Base-by-base conservation (phyloP, 1,139 yeast genomes). In the Hansenula sp. region DNA sequence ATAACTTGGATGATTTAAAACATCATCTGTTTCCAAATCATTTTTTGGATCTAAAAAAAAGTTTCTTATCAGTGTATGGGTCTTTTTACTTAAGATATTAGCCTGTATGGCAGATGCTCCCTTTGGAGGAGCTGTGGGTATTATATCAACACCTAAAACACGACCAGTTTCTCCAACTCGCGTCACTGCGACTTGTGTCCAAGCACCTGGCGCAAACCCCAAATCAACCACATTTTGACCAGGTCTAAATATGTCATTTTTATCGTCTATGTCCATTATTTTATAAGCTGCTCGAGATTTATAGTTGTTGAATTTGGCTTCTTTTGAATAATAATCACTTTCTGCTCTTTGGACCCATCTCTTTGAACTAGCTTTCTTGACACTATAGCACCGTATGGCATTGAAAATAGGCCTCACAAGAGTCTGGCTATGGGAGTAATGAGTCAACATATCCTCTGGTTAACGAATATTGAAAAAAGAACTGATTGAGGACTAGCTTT, bases 131-230 rank as follows among this genome's bases (percentile, higher is more conserved):
- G 73, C 68, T 34, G 82, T 77, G 9, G 88, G 85, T 20, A 92
- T 66, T 24, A 92, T 68, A 62, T 92, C 98, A 34, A 90, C 82
- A 20, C 98, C 98, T 32, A 92, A 62, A 2, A 92, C 76, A 36
- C 75, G 72, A 14, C 96, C 90, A 19, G 68, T 65, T 4, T 75
- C 69, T 14, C 68, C 60, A 12, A 86, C 74, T 32, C 75, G 63
- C 34, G 76, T 78, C 7, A 76, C 75, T 0, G 95, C 83, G 26
- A 85, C 94, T 50, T 82, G 87, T 12, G 90, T 74, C 98, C 98
- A 92, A 28, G 95, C 90, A 0, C 98, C 98, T 0, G 98, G 98
- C 0, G 95, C 95, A 59, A 75, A 92, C 1, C 98, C 98, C 38
- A 92, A 68, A 62, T 92, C 98, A 4, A 92, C 79, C 0, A 92